A percentile compares a stretch with the other conserved stretches of the same genome.
These are phyloP conservation scores for Xylaria palmicola DNA, from an alignment of 495 filamentous ascomycete species.

Conservation along the genomic window DNA sequence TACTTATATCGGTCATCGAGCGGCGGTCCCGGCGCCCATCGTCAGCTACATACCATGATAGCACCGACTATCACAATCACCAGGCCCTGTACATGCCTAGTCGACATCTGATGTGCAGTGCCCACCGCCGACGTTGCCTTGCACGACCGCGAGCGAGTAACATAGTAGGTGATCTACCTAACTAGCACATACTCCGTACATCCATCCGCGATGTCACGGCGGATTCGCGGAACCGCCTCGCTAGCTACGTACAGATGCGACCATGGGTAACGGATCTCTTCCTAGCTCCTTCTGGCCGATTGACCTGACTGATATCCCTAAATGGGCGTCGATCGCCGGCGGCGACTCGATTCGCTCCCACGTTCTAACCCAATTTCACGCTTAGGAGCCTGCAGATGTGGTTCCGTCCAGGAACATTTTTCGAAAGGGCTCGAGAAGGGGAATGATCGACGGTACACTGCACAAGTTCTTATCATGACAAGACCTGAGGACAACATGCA, in stretches of 20 bases:
- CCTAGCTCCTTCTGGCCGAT: not conserved
- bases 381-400: slow-evolving; percentile 7
- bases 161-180: no score
- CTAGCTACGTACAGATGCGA: not conserved
- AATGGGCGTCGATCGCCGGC: not conserved
- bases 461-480: not conserved
- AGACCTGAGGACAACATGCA: no score
- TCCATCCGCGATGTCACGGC: not conserved
- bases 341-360: not conserved
- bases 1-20: not conserved
- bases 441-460: not conserved
- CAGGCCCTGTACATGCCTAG: not conserved
- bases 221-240: not conserved
- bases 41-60: no score
- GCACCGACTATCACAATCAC: slow-evolving; percentile 4
- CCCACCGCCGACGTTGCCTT: not conserved
- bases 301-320: not conserved
- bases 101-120: not conserved
- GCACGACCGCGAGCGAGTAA: not conserved
- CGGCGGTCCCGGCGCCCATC: not conserved
- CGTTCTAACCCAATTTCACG: not conserved
- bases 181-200: no score
- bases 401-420: not conserved
- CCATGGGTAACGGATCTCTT: not conserved
- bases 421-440: not conserved